Base-by-base conservation (phyloP, 1,284 basidiomycete genomes). In the Inonotus hispidus region DNA sequence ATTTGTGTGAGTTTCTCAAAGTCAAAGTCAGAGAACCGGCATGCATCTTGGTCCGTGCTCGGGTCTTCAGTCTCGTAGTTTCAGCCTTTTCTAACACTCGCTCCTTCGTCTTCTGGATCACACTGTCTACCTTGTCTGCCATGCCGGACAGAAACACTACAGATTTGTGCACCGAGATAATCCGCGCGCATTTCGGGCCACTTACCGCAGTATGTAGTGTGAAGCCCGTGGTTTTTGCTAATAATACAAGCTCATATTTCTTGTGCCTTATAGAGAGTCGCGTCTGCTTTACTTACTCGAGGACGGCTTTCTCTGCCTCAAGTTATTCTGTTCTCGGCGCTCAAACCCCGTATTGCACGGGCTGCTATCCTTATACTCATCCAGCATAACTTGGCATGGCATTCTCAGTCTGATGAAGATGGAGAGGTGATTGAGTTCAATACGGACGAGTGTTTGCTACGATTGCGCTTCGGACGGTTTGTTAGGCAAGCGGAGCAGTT, bases 331-430 rank as follows among this genome's bases (percentile, higher is more conserved):
- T 84, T 83, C 71, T 82, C 89, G 45, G 71, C 73, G n/a, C 71
- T 91, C 43, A 85, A 85, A 68, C 80, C 85, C 7, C 81, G 87
- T 16, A 84, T 82, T 1, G 81, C 90, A 29, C 84, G 90, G 58
- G 87, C 88, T 21, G 80, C 87, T 29, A 78, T 98, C 53, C 76
- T 98, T 60, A 83, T 90, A 55, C 83, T 99, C 57, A 82, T 95
- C 25, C 95, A 98, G 73, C 95, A 99, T 73, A 94, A 95, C 71
- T 76, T 98, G 58, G 80, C 95, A 43, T 93, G 92, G 83, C 88
- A 94, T 69, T 86, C 90, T 2, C 81, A 82, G 52, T 82, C 82
- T 3, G 83, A 86, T 38, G 84, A 86, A n/a, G 90, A 87, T 52
- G 82, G 82, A 6, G 91, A 93, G 68, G 81, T 90, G 59, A 80